phyloP scores from a whole-genome alignment of 371 early-diverging fungal genomes.

The Nosema muscidifuracis region DNA sequence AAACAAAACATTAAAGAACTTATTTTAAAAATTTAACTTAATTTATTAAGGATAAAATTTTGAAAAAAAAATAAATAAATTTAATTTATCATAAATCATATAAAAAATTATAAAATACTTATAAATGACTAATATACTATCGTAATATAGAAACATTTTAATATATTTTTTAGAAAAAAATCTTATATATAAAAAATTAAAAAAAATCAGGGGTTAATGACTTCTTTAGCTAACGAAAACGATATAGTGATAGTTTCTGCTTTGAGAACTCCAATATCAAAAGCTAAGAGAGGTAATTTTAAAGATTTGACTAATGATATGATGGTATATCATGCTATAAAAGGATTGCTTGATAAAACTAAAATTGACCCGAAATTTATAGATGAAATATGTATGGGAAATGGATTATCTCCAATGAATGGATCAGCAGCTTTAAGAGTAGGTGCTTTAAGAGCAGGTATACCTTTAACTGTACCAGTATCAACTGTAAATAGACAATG shows the following conservation, averaged over 20 bases:
- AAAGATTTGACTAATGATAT: constrained; percentile 19
- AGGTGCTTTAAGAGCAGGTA: constrained; percentile 69
- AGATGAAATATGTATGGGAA: constrained; percentile 75
- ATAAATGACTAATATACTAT: no score
- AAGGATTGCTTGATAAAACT: constrained; percentile 43
- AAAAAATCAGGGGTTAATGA: background rate
- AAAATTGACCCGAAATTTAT: constrained; percentile 68
- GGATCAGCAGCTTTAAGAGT: constrained; percentile 92
- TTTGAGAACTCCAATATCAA: constrained; percentile 25
- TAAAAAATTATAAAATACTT: no score
- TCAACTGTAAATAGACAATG: constrained; percentile 88
- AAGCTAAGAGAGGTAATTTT: constrained; percentile 21
- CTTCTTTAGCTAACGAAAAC: background rate
- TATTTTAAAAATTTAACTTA: no score
- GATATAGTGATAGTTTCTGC: constrained; percentile 33
- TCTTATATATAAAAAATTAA: no score
- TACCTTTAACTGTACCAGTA: constrained; percentile 69
- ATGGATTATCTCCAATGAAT: constrained; percentile 73
- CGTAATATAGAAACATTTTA: no score
- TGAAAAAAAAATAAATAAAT: no score
- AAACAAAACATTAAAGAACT: no score
- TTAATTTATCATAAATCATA: no score
- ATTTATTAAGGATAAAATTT: no score
- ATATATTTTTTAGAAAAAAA: no score
- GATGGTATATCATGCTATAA: constrained; percentile 13